Evolutionary conservation across 805 yeast genomes (phyloP).

Genomic region (Isabelozyma pseudorhagii): DNA sequence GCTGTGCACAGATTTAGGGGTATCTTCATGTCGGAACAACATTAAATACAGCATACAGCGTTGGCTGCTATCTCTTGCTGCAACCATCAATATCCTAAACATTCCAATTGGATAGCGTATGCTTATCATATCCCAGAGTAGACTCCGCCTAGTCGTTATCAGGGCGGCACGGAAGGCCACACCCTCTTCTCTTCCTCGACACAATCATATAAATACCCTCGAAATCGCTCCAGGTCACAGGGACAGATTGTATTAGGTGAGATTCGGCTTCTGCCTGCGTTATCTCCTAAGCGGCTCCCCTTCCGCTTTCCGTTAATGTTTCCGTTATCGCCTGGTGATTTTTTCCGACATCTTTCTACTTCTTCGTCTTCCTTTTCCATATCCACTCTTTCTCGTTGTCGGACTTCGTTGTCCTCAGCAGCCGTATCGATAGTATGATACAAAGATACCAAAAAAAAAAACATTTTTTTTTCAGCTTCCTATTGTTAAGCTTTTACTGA

Average conservation of each 20-base stretch:
- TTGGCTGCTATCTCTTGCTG: too few species aligned
- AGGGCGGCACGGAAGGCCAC: too few species aligned
- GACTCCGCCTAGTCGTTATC: too few species aligned
- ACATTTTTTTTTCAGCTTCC: background rate
- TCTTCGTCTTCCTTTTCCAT: background rate
- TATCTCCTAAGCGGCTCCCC: background rate
- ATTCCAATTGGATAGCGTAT: too few species aligned
- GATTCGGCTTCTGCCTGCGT: background rate
- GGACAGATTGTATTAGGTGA: background rate
- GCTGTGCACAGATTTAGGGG: too few species aligned
- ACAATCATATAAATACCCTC: background rate
- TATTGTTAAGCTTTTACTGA: background rate
- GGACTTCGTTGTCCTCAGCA: background rate
- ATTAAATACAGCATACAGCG: too few species aligned
- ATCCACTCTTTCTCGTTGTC: background rate
- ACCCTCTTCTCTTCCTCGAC: background rate
- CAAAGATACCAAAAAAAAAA: background rate
- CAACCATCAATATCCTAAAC: too few species aligned
- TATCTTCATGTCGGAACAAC: too few species aligned
- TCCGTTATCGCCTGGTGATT: background rate
- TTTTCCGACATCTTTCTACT: background rate
- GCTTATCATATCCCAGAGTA: too few species aligned
- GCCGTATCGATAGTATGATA: background rate
- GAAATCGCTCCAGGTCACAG: background rate
- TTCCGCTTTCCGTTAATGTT: background rate